These are phyloP conservation scores for Cymodocea nodosa DNA, from an alignment of 116 monocot species.

Conservation along the genomic window DNA sequence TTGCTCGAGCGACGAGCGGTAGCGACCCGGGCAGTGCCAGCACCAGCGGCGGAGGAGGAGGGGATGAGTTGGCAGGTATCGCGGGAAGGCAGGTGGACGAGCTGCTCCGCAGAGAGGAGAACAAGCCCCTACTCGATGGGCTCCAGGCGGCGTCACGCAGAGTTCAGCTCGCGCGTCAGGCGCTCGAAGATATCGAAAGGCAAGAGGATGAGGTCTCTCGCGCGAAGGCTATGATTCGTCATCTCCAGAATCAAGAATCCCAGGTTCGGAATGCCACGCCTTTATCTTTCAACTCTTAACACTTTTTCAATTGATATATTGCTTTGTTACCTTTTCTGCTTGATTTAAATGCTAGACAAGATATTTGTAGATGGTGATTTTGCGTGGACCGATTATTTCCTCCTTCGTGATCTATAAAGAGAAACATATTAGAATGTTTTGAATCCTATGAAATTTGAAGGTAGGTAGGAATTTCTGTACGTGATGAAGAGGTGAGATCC, in stretches of 20 bases:
- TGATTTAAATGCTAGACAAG: no score
- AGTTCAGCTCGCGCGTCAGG: slow-evolving; percentile 52
- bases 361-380: no score
- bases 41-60: no score
- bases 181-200: slow-evolving; percentile 55
- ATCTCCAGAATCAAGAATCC: slow-evolving; percentile 37
- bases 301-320: neutral
- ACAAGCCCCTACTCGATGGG: slow-evolving; percentile 38
- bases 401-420: no score
- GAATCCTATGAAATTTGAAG: no score
- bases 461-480: no score
- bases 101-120: slow-evolving; percentile 52
- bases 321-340: no score
- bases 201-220: slow-evolving; percentile 38
- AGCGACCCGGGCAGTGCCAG: no score
- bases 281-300: neutral
- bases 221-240: slow-evolving; percentile 26
- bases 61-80: slow-evolving; percentile 15
- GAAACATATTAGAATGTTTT: no score
- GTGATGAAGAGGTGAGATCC: no score
- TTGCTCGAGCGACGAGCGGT: no score
- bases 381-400: no score
- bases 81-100: slow-evolving; percentile 44
- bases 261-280: slow-evolving; percentile 26
- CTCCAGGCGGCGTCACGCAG: slow-evolving; percentile 46